Conservation (phyloP, 148 eudicot species). For the Fagopyrum homotropicum region DNA sequence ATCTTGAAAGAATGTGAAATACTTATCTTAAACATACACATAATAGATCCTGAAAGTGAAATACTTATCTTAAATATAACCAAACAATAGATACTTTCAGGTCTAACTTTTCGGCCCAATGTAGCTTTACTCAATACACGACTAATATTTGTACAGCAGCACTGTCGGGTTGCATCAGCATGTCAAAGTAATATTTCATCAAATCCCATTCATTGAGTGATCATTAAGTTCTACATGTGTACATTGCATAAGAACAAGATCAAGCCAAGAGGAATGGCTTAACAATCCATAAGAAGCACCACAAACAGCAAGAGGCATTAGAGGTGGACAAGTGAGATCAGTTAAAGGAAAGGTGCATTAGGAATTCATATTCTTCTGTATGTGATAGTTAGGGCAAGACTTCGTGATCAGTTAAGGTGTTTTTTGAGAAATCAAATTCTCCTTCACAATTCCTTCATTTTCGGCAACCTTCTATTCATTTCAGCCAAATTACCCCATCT, state of each 20-base stretch:
- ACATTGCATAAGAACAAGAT: too few relatives aligned
- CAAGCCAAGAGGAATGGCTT: too few relatives aligned
- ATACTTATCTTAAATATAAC: not conserved
- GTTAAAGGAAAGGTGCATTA: too few relatives aligned
- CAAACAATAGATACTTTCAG: not conserved
- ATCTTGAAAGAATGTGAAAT: not conserved
- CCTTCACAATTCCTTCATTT: not conserved
- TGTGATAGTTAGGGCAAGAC: not conserved
- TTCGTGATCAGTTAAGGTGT: not conserved
- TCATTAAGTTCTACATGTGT: too few relatives aligned
- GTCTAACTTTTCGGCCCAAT: not conserved
- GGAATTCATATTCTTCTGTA: too few relatives aligned
- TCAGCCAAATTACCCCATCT: too few relatives aligned
- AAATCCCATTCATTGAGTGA: not conserved
- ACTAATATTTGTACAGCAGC: not conserved
- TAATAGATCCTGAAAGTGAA: not conserved
- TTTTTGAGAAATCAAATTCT: not conserved
- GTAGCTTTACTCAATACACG: not conserved
- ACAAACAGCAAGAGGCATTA: too few relatives aligned
- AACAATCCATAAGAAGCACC: too few relatives aligned
- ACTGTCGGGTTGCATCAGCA: not conserved
- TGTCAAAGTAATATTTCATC: not conserved
- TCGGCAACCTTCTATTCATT: not conserved
- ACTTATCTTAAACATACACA: not conserved
- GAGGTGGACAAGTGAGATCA: too few relatives aligned